Evolutionary conservation across 202 grass and related monocot species (phyloP).

Genomic region (Elaeis oleifera): DNA sequence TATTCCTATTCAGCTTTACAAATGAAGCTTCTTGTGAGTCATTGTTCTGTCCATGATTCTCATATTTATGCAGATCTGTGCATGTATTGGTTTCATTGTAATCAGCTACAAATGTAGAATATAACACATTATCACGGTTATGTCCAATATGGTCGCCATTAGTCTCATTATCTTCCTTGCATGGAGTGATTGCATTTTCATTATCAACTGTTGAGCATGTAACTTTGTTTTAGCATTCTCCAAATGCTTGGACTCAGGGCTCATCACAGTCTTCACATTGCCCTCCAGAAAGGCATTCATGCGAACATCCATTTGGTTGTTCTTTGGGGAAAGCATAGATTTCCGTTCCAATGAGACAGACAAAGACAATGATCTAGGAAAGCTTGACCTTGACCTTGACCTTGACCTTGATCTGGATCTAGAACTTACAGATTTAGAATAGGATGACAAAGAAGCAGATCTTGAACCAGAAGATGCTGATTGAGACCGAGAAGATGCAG

Average conservation of each 20-base stretch:
- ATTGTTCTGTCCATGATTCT: constrained; percentile 19
- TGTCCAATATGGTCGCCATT: constrained; percentile 9
- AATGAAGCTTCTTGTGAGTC: constrained; percentile 7
- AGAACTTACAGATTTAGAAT: constrained; percentile 24
- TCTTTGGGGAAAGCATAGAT: constrained; percentile 8
- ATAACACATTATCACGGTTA: background rate
- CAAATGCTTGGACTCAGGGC: constrained; percentile 5
- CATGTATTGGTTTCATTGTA: constrained; percentile 1
- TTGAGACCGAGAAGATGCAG: constrained; percentile 21
- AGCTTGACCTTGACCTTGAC: constrained; percentile 21
- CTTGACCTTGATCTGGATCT: constrained; percentile 14
- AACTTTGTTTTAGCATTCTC: constrained; percentile 8
- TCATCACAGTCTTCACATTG: constrained; percentile 3
- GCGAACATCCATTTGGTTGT: constrained; percentile 11
- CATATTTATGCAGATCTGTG: constrained; percentile 15
- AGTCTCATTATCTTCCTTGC: constrained; percentile 8
- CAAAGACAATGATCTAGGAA: constrained; percentile 20
- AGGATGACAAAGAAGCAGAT: constrained; percentile 1
- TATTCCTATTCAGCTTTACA: constrained; percentile 13
- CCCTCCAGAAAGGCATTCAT: constrained; percentile 10
- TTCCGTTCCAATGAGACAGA: constrained; percentile 31
- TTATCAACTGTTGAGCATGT: constrained; percentile 15
- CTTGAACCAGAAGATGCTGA: constrained; percentile 50
- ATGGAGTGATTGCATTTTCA: constrained; percentile 17
- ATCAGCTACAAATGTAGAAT: background rate